phyloP scores from a whole-genome alignment of 2,329 filamentous ascomycete genomes.

The Achaetomium macrosporum region DNA sequence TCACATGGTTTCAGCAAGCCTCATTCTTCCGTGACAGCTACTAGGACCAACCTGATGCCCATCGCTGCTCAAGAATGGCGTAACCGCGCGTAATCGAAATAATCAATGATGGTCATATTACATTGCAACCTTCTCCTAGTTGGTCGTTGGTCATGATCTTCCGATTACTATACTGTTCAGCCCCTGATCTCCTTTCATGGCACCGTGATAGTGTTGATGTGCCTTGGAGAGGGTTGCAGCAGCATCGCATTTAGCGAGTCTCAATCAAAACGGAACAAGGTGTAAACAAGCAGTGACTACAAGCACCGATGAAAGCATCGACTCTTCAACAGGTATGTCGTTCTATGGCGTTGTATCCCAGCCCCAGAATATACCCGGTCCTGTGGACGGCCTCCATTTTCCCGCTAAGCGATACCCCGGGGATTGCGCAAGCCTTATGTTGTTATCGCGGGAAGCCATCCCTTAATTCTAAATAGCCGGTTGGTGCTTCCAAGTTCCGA shows the following conservation, averaged over 20 bases:
- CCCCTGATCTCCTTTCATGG: no score
- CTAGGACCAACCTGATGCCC: neutral
- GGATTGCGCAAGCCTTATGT: neutral
- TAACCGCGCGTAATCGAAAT: neutral
- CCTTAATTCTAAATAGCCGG: neutral
- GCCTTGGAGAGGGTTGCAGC: no score
- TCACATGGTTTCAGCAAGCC: neutral
- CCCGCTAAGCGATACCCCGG: neutral
- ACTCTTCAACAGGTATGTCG: no score
- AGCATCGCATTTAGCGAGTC: no score
- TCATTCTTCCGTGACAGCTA: neutral
- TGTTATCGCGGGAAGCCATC: neutral
- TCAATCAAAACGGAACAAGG: no score
- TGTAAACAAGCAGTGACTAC: no score
- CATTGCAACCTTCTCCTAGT: neutral
- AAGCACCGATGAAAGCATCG: no score
- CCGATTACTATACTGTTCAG: no score
- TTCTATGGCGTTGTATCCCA: neutral
- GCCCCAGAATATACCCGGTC: neutral
- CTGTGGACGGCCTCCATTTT: neutral
- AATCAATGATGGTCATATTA: neutral
- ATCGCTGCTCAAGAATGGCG: neutral
- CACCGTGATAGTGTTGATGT: no score
- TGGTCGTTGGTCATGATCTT: no score
- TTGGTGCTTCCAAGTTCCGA: neutral